Conservation (phyloP, 2,329 filamentous ascomycete species). For the Falciphora oryzae region DNA sequence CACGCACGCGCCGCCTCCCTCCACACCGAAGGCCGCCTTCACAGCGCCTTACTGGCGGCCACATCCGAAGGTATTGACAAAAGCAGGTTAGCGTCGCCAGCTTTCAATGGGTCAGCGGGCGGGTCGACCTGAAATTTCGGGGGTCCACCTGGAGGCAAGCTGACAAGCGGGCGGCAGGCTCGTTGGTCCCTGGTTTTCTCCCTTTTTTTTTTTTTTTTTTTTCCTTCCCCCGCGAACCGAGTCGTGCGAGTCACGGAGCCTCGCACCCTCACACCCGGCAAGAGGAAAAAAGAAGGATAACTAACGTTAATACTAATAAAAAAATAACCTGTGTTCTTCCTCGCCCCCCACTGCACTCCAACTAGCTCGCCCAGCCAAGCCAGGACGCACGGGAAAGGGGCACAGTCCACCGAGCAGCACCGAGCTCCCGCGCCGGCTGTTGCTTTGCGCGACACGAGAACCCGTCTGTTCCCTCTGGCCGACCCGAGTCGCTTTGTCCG, state of each 20-base stretch:
- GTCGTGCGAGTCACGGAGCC: background rate
- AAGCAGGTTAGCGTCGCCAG: background rate
- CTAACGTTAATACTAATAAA: no score
- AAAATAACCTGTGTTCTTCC: background rate
- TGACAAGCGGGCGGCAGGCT: background rate
- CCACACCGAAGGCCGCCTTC: background rate
- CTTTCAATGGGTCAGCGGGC: background rate
- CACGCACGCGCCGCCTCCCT: background rate
- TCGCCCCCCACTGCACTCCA: background rate
- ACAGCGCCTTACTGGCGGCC: background rate
- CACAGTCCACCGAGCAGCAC: background rate
- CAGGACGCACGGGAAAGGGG: background rate
- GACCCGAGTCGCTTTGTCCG: background rate
- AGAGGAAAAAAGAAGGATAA: background rate
- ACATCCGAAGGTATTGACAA: background rate
- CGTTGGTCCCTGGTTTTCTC: background rate
- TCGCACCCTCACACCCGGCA: background rate
- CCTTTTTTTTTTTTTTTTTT: background rate
- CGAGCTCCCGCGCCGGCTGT: no score
- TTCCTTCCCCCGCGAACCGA: background rate
- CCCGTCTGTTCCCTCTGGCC: background rate
- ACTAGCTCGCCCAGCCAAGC: background rate
- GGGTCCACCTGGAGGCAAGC: background rate
- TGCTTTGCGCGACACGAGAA: background rate
- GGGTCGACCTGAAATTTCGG: background rate